Evolutionary conservation across 139 green algal genomes (phyloP).

Genomic region (Mesostigma viride): DNA sequence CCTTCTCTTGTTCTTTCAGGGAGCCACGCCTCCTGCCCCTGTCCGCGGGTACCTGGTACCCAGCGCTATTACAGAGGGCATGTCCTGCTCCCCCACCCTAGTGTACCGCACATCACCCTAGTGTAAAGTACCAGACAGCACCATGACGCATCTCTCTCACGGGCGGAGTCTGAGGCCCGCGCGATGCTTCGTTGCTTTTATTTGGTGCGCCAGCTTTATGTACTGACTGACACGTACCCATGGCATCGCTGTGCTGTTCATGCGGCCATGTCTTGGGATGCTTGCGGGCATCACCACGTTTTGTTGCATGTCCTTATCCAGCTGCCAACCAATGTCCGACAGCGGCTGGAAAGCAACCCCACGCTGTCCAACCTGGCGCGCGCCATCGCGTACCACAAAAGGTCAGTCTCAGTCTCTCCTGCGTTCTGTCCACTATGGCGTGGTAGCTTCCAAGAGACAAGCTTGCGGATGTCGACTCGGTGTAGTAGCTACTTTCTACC

Average conservation of each 20-base stretch:
- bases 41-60: too few species aligned
- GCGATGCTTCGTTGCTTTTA: neutral
- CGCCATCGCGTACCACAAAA: conserved; percentile 56
- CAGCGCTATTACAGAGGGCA: too few species aligned
- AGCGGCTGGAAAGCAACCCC: conserved; percentile 39
- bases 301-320: too few species aligned
- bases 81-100: too few species aligned
- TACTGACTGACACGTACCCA: neutral
- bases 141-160: neutral
- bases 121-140: neutral
- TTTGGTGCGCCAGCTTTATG: neutral
- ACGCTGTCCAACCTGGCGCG: conserved; percentile 60
- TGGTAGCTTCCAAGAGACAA: neutral
- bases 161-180: neutral
- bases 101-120: too few species aligned
- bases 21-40: too few species aligned
- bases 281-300: neutral
- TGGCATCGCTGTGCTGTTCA: neutral
- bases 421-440: too few species aligned
- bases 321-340: conserved; percentile 10
- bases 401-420: conserved; percentile 22
- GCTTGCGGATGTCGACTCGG: neutral
- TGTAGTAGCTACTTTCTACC: neutral
- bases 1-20: too few species aligned
- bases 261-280: neutral